Evolutionary conservation across 192 early-diverging fungal species (phyloP), one percentile per base, ranked within the genome.

Genomic region (Coemansia sp.): DNA sequence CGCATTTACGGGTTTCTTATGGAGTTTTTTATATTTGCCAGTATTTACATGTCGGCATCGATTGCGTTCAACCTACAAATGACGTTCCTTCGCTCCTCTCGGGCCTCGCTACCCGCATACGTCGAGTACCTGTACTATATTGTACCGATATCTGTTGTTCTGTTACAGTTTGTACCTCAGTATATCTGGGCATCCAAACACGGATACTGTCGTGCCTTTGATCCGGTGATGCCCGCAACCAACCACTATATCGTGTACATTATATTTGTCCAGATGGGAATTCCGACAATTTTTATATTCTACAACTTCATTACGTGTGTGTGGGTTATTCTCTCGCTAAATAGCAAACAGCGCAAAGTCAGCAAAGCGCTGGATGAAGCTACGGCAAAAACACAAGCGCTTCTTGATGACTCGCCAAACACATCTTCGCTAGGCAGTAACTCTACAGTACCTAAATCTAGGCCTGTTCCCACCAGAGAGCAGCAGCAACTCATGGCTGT

Each of bases 11-110:
- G 26, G 8, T 70, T 63, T 29, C 64, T 76, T 11, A 57, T 59
- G 6, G 57, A 69, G 6, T 62, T 62, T n/a, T 65, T 55, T 19
- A 62, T 52, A 13, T 65, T 24, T 1, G 22, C 57, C 2, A 64
- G 64, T 38, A 55, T 70, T n/a, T 76, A 76, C n/a, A 35, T 70
- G n/a, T 76, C 74, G 12, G 63, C 68, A 1, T 52, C 74, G 1
- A 71, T 76, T 41, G 74, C 74, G 4, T 71, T 71, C 32, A 76
- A 76, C 32, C 26, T 76, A 37, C 74, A 76, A 9, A 69, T 76
- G 64, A 49, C 59, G 6, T 70, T 76, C 20, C 58, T 66, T 6
- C 64, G 68, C 14, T 63, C 47, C 8, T 66, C 63, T 16, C 55
- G 43, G 22, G 35, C 37, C 12, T 59, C 52, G 11, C 35, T 76